A percentile compares a stretch with the other conserved stretches of the same genome.
Evolutionary conservation across 257 asterid genomes (phyloP).

Genomic region (Euphrasia confusa): DNA sequence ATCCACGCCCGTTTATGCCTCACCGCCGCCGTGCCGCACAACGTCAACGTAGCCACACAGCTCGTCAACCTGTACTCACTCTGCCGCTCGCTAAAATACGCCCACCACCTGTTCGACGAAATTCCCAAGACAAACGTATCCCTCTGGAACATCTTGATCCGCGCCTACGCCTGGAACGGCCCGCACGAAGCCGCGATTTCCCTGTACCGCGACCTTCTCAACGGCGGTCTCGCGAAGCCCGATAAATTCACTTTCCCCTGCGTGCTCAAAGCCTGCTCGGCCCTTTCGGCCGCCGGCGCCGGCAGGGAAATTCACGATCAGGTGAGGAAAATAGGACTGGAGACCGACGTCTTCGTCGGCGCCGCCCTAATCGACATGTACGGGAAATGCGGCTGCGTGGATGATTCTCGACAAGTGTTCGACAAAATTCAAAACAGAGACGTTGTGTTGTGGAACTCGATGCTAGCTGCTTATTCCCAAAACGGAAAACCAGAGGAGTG

Average conservation of each 20-base stretch:
- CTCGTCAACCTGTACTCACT: constrained; percentile 44
- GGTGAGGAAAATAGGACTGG: constrained; percentile 40
- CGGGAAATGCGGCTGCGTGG: constrained; percentile 50
- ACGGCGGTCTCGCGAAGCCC: constrained; percentile 41
- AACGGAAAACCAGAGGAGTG: constrained; percentile 49
- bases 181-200: constrained; percentile 43
- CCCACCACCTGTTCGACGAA: constrained; percentile 55
- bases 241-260: constrained; percentile 57
- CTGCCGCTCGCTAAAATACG: constrained; percentile 33
- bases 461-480: constrained; percentile 54
- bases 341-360: constrained; percentile 53
- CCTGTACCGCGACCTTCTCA: constrained; percentile 37
- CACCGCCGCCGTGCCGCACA: constrained; percentile 29
- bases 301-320: constrained; percentile 47
- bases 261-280: constrained; percentile 57
- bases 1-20: constrained; percentile 44
- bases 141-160: constrained; percentile 62
- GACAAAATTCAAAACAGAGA: constrained; percentile 42
- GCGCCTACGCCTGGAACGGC: constrained; percentile 66
- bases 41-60: constrained; percentile 44
- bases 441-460: constrained; percentile 62
- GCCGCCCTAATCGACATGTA: constrained; percentile 63
- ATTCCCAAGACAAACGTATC: constrained; percentile 48
- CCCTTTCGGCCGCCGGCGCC: constrained; percentile 34
- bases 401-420: constrained; percentile 39